Base-by-base conservation (phyloP, 495 filamentous ascomycete species). In the Penicillium atrosanguineum region DNA sequence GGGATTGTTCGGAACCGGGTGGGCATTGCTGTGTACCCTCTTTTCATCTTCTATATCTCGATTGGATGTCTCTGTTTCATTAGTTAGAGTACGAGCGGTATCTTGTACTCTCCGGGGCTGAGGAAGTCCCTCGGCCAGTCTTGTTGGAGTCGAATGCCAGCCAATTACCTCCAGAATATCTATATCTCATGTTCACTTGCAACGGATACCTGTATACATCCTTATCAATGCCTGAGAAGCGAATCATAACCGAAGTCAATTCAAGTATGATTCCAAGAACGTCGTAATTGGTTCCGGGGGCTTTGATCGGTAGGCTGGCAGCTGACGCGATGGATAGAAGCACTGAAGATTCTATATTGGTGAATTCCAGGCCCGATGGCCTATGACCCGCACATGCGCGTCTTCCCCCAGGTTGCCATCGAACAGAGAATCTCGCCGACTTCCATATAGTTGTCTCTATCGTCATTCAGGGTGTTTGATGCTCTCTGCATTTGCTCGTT, bases 1-100 rank as follows among this genome's bases (percentile, higher is more conserved):
- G 94, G 94, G 4, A 92, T 98, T 40, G 82, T 98, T 37, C 88
- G 88, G 72, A 96, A 97, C 71, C 82, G 95, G 36, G 93, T 98
- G 40, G 91, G 90, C 15, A 84, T 98, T 63, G 95, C 94, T 15
- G 92, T 98, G 23, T 98, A 92, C 65, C 94, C 94, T 36, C 73
- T 98, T 43, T 88, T 95, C 59, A 87, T 97, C n/a, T 98, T 97
- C 69, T 98, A 98, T 72, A 71, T 96, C 44, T 87, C 87, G 4
- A 79, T 98, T 52, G 94, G 91, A 7, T 96, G 91, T 67, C 80
- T 98, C 45, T 98, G 94, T 72, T 95, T 97, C 63, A 95, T 98
- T 63, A 95, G 90, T 69, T 98, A 83, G 62, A 46, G 45, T 11
- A 16, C 21, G 36, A 46, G 44, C 23, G 12, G 20, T 46, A 26